A percentile compares a stretch with the other conserved stretches of the same genome.
phyloP scores from a whole-genome alignment of 169 alveolate species.

The Plasmodium sp. region DNA sequence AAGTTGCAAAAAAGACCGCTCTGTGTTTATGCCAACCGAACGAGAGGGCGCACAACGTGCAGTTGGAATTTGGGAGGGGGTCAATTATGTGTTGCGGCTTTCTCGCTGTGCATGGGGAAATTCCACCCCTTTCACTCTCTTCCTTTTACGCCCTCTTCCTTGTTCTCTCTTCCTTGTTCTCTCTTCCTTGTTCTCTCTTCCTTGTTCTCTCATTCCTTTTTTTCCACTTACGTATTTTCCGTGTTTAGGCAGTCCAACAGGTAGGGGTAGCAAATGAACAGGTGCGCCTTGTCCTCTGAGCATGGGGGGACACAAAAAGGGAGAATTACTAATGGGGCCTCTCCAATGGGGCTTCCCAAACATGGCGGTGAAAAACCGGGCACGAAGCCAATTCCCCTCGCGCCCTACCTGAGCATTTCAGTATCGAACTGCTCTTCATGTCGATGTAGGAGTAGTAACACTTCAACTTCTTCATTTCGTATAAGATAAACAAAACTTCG shows the following conservation, averaged over 20 bases:
- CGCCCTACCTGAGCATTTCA: slow-evolving; percentile 30
- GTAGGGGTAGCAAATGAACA: slow-evolving; percentile 69
- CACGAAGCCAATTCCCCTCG: not conserved
- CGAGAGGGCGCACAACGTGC: not conserved
- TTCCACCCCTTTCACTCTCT: not conserved
- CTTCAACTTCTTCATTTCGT: slow-evolving; percentile 67
- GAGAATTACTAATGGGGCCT: not conserved
- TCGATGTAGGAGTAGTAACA: slow-evolving; percentile 41
- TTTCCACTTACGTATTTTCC: slow-evolving; percentile 52
- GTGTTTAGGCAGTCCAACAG: slow-evolving; percentile 62
- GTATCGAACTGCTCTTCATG: slow-evolving; percentile 18
- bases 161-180: too few species aligned
- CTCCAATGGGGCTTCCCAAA: not conserved
- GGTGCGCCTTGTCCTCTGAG: slow-evolving; percentile 68
- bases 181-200: too few species aligned
- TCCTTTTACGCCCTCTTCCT: not conserved
- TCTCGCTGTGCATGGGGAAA: not conserved
- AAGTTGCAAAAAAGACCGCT: not conserved
- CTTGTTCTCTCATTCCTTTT: slow-evolving; percentile 15
- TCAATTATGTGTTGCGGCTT: not conserved
- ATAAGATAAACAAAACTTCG: slow-evolving; percentile 59
- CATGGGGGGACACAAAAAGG: not conserved
- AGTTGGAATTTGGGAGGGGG: not conserved
- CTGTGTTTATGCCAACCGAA: not conserved
- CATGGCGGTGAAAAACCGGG: not conserved